Evolutionary conservation across 768 basidiomycete species (phyloP), one percentile per base, ranked within the genome.

Genomic region (Lyophyllum decastes): DNA sequence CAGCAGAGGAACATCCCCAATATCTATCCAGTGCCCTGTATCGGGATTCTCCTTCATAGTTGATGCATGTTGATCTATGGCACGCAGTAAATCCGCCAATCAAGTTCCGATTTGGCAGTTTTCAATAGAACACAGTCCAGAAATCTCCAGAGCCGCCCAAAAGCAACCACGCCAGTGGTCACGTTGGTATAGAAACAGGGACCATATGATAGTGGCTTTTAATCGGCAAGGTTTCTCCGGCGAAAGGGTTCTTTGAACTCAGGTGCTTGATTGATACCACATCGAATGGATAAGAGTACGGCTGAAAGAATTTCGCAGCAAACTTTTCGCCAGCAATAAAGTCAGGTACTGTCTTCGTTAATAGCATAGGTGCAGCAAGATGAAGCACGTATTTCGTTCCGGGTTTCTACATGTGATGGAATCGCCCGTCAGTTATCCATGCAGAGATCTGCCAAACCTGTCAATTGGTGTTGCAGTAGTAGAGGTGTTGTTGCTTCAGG

Each of bases 151-250:
- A 46, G 53, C 33, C 30, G 35, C 11, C 35, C 41, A 25, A 38
- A 16, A 38, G 6, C 35, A 16, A 11, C 16, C 35, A 12, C 35
- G n/a, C 1, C 30, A 30, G 30, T 11, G 24, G 33, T 41, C 24
- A 40, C 40, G 46, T 55, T 49, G 54, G 40, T 49, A 50, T 56
- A 50, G 55, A 43, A 56, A 56, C 55, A 43, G 48, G 25, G 40
- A 49, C 55, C 49, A 50, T 50, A 19, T 35, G 19, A 34, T 17
- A 12, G 22, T 41, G n/a, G 40, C 40, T 41, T 41, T 41, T 41
- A 41, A 19, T 26, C 46, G 46, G 46, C 47, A 30, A 30, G 47
- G 46, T 22, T 45, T 45, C 22, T 45, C 44, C 25, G 46, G 46
- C 24, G 17, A 47, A 47, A 30, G 16, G 9, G 35, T 38, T 12